A percentile compares a stretch with the other conserved stretches of the same genome.
Conservation (phyloP, 768 basidiomycete species). For the Phanerodontia chrysosporium region DNA sequence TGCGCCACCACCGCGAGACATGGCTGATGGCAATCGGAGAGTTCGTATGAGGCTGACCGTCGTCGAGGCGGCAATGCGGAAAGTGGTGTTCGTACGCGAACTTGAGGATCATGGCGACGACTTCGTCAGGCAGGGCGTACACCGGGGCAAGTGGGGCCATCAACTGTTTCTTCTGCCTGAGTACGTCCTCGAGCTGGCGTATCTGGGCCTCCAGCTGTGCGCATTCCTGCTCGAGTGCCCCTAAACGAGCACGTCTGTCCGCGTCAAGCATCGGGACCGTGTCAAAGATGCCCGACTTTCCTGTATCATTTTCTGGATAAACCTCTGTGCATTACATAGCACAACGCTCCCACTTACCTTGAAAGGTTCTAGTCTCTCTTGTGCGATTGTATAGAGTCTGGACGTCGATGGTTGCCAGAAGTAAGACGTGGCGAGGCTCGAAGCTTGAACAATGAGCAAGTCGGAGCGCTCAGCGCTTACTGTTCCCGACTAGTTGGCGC, state of each 20-base stretch:
- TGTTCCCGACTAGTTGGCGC: too few species aligned
- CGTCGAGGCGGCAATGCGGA: constrained; percentile 3
- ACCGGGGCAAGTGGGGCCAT: not conserved
- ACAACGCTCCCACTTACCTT: too few species aligned
- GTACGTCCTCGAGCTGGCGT: not conserved
- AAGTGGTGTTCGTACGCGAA: not conserved
- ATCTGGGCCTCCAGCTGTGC: not conserved
- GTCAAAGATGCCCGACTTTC: too few species aligned
- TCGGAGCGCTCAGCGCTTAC: too few species aligned
- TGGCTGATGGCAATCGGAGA: constrained; percentile 3
- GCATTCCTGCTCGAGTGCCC: not conserved
- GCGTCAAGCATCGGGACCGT: not conserved
- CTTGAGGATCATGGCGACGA: not conserved
- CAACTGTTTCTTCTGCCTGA: not conserved
- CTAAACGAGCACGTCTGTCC: not conserved
- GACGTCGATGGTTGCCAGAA: too few species aligned
- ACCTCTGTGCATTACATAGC: too few species aligned
- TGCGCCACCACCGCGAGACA: constrained; percentile 4
- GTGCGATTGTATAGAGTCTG: too few species aligned
- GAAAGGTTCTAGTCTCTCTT: too few species aligned
- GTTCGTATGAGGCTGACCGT: not conserved
- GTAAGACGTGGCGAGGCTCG: too few species aligned
- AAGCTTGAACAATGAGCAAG: too few species aligned
- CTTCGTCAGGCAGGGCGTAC: constrained; percentile 2
- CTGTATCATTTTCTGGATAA: too few species aligned